Base-by-base conservation (phyloP, 1,284 basidiomycete species). In the Naganishia cerealis region DNA sequence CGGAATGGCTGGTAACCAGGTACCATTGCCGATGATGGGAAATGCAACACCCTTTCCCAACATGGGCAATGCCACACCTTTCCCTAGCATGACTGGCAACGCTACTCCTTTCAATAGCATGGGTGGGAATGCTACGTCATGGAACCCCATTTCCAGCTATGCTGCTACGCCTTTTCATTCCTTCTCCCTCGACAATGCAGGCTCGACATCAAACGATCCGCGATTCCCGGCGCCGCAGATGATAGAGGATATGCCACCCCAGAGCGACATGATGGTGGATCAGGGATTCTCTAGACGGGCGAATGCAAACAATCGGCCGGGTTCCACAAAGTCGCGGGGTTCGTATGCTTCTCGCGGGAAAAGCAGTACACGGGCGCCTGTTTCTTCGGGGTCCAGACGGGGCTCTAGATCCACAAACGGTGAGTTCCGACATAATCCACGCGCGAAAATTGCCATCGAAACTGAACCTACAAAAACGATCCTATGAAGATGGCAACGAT, bases 151-250 rank as follows among this genome's bases (percentile, higher is more conserved):
- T 24, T 39, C 36, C 16, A 42, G 21, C 38, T 63, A 63, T 21
- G 61, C 61, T 3, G 26, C 61, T 4, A 63, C 61, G 29, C 61
- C 61, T 5, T 63, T 54, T 39, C 38, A 53, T 26, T 29, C 38
- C 24, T 63, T 63, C 26, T 26, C 59, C 16, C 48, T 62, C 43
- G 61, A 63, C 61, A 54, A 54, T n/a, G 38, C 40, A 24, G 50
- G 29, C 10, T 42, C 61, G n/a, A 63, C 43, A 54, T 53, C 61
- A 3, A 9, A 40, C 46, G 61, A 63, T 18, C 61, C 61, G 15
- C 21, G 61, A 16, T 63, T 63, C 38, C 57, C 57, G 40, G 40
- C 40, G 10, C 46, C 36, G 26, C 38, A 38, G n/a, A 21, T 40
- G 39, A 46, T 46, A 16, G 15, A 24, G 46, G 46, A 24, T 9